Evolutionary conservation across 306 rosid species (phyloP), one percentile per base, ranked within the genome.

Genomic region (Datisca glomerata): DNA sequence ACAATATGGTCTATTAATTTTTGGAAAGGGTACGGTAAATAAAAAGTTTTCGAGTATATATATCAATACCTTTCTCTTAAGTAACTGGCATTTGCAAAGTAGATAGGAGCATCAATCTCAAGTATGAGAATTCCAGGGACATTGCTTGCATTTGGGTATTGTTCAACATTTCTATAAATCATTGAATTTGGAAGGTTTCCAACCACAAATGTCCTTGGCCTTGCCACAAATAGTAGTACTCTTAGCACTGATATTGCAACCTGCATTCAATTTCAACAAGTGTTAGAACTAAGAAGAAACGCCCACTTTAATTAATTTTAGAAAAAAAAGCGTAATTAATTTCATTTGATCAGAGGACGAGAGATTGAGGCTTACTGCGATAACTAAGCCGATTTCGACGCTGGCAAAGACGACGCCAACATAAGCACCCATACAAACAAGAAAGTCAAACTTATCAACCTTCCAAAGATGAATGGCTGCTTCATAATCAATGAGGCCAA

Each of bases 11-110:
- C n/a, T n/a, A n/a, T n/a, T n/a, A n/a, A n/a, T n/a, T n/a, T n/a
- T n/a, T n/a, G n/a, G n/a, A n/a, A n/a, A n/a, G n/a, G n/a, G n/a
- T n/a, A n/a, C n/a, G n/a, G n/a, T n/a, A n/a, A n/a, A n/a, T n/a
- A n/a, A n/a, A n/a, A n/a, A n/a, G n/a, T n/a, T n/a, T n/a, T n/a
- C n/a, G n/a, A n/a, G n/a, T n/a, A n/a, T n/a, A n/a, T n/a, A n/a
- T n/a, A n/a, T n/a, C n/a, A n/a, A 4, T 39, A 53, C 49, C 59
- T 41, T 42, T 53, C 59, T 53, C 59, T 29, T n/a, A 53, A 18
- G 59, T 53, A 53, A 18, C 32, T 53, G 41, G 59, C n/a, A 41
- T 53, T 53, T 25, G 59, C 49, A 42, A 53, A 53, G 34, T 53
- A 53, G 12, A 53, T 53, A 5, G 59, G 59, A 13, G 59, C 29